Evolutionary conservation across 352 stramenopile genomes (phyloP), one percentile per base, ranked within the genome.

Genomic region (Phytophthora sp.): DNA sequence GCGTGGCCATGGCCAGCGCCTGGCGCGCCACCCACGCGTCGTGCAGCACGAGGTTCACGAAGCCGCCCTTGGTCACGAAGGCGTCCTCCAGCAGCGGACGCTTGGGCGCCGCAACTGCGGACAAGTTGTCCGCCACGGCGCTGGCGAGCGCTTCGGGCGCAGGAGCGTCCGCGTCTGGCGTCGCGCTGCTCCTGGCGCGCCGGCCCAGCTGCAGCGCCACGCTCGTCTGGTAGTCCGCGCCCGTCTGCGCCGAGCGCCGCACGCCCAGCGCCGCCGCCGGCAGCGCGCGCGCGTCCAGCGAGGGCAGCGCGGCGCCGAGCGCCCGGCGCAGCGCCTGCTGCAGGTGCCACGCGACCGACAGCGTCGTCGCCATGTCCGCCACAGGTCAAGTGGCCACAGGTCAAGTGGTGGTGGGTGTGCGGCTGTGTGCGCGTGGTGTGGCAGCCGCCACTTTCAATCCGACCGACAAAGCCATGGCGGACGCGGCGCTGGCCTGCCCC

Each of bases 201-300:
- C 74, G 84, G 39, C 74, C 78, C 4, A 91, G 70, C 54, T 84
- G 69, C 34, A 94, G 63, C 18, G 79, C 77, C 5, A 90, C 39
- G 49, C 80, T 88, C 20, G 83, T 91, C 67, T 95, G 86, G 70
- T 93, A 95, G 74, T 95, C 86, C 13, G 76, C 77, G 24, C 72
- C 77, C 1, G 21, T 62, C 62, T 93, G 84, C 51, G 72, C 59
- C 32, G 84, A 92, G 38, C 86, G 86, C 4, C 86, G 82, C 37
- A 95, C 72, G 7, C 82, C 84, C 24, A 93, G 57, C 13, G 70
- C 66, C 9, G 71, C 62, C 10, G 69, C 27, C 0, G 51, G 27
- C 1, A 70, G 15, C 12, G 45, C 12, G 8, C 38, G 5, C 15
- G 32, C 58, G 13, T 66, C 58, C 11, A 88, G 23, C 3, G 62